phyloP scores from a whole-genome alignment of 139 green algal genomes.

The Chlamydomonas eustigma region DNA sequence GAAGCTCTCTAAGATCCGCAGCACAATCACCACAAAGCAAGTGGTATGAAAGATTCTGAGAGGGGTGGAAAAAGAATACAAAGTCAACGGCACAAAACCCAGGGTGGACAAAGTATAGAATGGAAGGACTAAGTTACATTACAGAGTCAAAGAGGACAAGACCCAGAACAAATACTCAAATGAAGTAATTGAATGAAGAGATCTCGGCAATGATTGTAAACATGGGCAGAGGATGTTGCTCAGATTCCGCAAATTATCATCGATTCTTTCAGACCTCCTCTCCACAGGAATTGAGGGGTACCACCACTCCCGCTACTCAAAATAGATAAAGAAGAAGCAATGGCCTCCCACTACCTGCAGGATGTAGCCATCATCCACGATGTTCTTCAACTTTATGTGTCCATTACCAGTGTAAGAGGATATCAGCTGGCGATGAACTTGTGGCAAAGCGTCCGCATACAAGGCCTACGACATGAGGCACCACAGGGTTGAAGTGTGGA shows the following conservation, averaged over 20 bases:
- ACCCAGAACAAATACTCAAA: no score
- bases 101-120: neutral
- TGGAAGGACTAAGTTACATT: neutral
- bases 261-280: no score
- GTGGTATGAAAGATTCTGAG: constrained; percentile 5
- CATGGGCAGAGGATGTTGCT: no score
- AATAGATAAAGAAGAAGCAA: no score
- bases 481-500: no score
- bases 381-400: constrained; percentile 11
- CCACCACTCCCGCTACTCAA: no score
- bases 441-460: neutral
- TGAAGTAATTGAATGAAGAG: no score
- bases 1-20: neutral
- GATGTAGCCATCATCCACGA: constrained; percentile 73
- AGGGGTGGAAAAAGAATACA: neutral
- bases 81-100: neutral
- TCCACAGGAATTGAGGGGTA: no score
- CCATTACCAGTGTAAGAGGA: neutral
- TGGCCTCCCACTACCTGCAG: constrained; percentile 43
- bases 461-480: no score
- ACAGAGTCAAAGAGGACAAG: no score
- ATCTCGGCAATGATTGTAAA: no score
- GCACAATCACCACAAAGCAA: constrained; percentile 1
- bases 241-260: no score
- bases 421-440: constrained; percentile 23